Conservation (phyloP, 768 basidiomycete species). For the Mrakia gelida region DNA sequence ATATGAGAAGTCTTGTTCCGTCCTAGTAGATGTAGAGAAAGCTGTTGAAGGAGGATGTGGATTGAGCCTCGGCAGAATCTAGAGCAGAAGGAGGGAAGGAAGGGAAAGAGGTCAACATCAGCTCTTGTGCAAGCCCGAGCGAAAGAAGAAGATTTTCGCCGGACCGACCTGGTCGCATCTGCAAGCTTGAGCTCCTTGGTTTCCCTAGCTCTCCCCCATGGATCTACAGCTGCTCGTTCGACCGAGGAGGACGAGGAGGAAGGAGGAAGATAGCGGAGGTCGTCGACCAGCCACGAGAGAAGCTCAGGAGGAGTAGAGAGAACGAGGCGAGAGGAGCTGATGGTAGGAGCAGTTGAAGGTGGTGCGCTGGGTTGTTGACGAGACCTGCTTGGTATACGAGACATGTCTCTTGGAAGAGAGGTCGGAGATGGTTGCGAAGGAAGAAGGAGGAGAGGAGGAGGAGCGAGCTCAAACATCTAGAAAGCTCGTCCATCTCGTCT, state of each 20-base stretch:
- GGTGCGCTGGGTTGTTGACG: background rate
- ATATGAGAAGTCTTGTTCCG: background rate
- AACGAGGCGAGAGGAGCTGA: background rate
- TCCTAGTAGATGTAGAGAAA: background rate
- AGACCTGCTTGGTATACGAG: background rate
- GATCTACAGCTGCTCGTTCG: background rate
- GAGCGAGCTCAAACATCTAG: background rate
- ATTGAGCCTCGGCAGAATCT: background rate
- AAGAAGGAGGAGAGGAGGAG: background rate
- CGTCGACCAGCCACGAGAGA: constrained; percentile 4
- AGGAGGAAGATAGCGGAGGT: background rate
- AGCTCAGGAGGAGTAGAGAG: constrained; percentile 5
- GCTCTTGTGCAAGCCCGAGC: background rate
- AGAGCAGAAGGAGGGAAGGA: background rate
- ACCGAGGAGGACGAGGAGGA: background rate
- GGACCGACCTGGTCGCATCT: background rate
- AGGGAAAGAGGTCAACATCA: background rate
- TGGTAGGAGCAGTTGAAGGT: background rate
- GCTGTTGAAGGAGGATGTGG: constrained; percentile 9
- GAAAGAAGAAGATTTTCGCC: background rate
- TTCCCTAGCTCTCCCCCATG: background rate
- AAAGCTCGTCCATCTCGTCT: too few relatives aligned
- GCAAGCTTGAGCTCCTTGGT: background rate
- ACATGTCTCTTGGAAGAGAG: background rate
- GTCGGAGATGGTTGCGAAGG: background rate